phyloP scores from a whole-genome alignment of 1,139 yeast species.

The Meyerozyma guilliermondii region DNA sequence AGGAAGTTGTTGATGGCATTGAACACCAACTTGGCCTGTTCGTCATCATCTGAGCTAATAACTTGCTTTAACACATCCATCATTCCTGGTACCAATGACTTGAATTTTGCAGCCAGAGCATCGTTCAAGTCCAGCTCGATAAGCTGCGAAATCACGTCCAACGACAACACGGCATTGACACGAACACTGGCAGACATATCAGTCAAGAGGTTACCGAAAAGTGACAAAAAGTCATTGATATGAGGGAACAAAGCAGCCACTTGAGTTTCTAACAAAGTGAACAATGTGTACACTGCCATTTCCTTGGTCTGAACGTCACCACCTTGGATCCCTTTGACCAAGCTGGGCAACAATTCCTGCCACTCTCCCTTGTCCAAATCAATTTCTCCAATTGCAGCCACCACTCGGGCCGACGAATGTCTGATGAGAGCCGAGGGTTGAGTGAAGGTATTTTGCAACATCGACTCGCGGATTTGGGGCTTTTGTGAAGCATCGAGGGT shows the following conservation, averaged over 20 bases:
- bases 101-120: constrained; percentile 54
- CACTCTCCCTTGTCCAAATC: constrained; percentile 68
- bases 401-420: constrained; percentile 85
- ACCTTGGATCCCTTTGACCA: constrained; percentile 63
- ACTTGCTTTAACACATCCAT: constrained; percentile 77
- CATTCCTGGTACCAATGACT: constrained; percentile 70
- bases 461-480: constrained; percentile 58
- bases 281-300: constrained; percentile 76
- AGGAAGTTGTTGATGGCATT: constrained; percentile 81
- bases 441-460: constrained; percentile 62
- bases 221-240: constrained; percentile 60
- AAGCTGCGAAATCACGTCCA: constrained; percentile 70
- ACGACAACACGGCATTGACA: constrained; percentile 76
- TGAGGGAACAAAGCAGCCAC: constrained; percentile 58
- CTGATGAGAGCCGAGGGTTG: constrained; percentile 58
- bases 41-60: constrained; percentile 65
- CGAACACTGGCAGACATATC: constrained; percentile 66
- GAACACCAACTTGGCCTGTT: constrained; percentile 70
- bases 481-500: constrained; percentile 48
- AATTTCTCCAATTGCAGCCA: constrained; percentile 75
- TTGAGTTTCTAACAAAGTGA: constrained; percentile 73
- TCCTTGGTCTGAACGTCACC: constrained; percentile 64
- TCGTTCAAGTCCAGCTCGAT: constrained; percentile 52
- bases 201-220: constrained; percentile 71
- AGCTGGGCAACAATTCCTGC: constrained; percentile 71